phyloP scores from a whole-genome alignment of 768 basidiomycete genomes.

The Leccinum subtestaceum region DNA sequence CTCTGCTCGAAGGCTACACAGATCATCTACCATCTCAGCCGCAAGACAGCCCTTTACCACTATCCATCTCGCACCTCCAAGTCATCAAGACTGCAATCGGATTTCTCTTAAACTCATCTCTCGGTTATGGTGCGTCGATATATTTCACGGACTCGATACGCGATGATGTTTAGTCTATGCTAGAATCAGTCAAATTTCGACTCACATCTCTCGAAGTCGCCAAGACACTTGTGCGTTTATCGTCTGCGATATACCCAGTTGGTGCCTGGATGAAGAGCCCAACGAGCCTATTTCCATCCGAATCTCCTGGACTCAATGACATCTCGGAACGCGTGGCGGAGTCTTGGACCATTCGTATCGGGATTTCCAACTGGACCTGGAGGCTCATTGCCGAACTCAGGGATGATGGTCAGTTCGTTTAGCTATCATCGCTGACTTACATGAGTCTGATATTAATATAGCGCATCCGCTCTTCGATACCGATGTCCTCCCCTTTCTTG shows the following conservation, averaged over 20 bases:
- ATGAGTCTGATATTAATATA: slow-evolving; percentile 22
- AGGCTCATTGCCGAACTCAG: slow-evolving; percentile 68
- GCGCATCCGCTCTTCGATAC: slow-evolving; percentile 58
- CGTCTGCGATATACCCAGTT: slow-evolving; percentile 69
- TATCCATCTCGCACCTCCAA: slow-evolving; percentile 62
- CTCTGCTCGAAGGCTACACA: slow-evolving; percentile 65
- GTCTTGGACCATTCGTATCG: slow-evolving; percentile 63
- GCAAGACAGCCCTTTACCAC: slow-evolving; percentile 43
- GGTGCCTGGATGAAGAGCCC: slow-evolving; percentile 54
- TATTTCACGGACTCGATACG: background rate
- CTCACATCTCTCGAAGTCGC: slow-evolving; percentile 69
- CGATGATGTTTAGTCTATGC: slow-evolving; percentile 4
- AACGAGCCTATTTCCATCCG: slow-evolving; percentile 24
- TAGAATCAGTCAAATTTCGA: slow-evolving; percentile 70
- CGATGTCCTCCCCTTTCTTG: slow-evolving; percentile 62
- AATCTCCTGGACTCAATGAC: slow-evolving; percentile 11
- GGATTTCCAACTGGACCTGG: slow-evolving; percentile 77
- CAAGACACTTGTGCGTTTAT: slow-evolving; percentile 63
- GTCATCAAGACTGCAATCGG: slow-evolving; percentile 77
- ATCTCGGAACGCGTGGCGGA: slow-evolving; percentile 39
- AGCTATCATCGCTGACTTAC: background rate
- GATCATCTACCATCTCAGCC: slow-evolving; percentile 39
- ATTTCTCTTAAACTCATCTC: slow-evolving; percentile 71
- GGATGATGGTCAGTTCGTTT: slow-evolving; percentile 56
- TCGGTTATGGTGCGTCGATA: slow-evolving; percentile 63